Conservation (phyloP, 2,329 filamentous ascomycete genomes). For the Aureobasidium sp. region DNA sequence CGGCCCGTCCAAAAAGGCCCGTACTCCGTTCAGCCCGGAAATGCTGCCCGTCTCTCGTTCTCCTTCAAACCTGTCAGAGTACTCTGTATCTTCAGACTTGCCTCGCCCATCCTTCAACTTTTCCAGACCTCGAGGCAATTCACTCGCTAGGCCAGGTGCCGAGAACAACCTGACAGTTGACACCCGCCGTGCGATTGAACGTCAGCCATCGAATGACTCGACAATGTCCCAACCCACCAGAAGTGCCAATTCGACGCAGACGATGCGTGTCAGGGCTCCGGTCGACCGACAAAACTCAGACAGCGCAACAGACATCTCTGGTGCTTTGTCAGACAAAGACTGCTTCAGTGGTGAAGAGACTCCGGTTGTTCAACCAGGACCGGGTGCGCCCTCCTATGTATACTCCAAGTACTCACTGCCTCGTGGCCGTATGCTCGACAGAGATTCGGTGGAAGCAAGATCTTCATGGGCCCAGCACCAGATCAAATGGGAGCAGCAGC, state of each 20-base stretch:
- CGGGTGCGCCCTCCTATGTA: constrained; percentile 63
- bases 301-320: constrained; percentile 22
- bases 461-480: constrained; percentile 43
- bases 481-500: constrained; percentile 53
- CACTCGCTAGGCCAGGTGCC: constrained; percentile 32
- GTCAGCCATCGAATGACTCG: constrained; percentile 1
- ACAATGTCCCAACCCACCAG: neutral
- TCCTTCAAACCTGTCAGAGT: constrained; percentile 77
- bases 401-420: constrained; percentile 82
- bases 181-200: neutral
- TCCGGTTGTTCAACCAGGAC: constrained; percentile 39
- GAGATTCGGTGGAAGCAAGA: constrained; percentile 55
- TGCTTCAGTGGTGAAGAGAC: constrained; percentile 18
- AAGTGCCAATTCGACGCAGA: neutral
- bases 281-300: constrained; percentile 34
- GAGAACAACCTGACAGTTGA: constrained; percentile 17
- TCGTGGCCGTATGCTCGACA: constrained; percentile 70
- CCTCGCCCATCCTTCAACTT: constrained; percentile 84
- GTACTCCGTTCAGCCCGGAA: constrained; percentile 59
- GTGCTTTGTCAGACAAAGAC: constrained; percentile 6
- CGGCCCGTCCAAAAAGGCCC: constrained; percentile 49
- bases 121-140: constrained; percentile 77
- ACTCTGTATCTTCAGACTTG: constrained; percentile 55
- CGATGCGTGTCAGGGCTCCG: constrained; percentile 18
- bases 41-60: constrained; percentile 62